Percentiles rank a stretch among this genome's conserved stretches.
These are phyloP conservation scores for Leccinum disarticulatum DNA, from an alignment of 768 basidiomycete genomes.

Conservation along the genomic window DNA sequence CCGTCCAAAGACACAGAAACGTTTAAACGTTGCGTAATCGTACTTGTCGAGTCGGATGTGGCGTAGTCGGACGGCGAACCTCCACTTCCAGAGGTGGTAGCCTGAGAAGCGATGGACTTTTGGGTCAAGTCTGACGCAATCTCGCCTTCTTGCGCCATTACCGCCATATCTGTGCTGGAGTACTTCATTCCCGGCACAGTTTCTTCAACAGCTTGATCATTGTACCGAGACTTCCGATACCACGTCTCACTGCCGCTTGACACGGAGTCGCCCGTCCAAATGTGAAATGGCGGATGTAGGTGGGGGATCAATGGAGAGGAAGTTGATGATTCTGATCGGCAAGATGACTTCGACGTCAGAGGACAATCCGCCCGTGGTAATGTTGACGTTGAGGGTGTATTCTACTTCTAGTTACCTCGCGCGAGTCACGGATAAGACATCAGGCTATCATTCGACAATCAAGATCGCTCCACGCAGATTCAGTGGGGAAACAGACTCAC, in stretches of 20 bases:
- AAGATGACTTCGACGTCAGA: slow-evolving; percentile 69
- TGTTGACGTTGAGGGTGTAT: slow-evolving; percentile 65
- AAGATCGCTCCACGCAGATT: slow-evolving; percentile 5
- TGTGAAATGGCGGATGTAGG: slow-evolving; percentile 39
- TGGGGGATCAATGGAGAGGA: slow-evolving; percentile 77
- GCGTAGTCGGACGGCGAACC: slow-evolving; percentile 30
- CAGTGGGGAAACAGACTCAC: neutral
- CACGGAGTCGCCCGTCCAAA: slow-evolving; percentile 17
- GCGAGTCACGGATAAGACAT: slow-evolving; percentile 66
- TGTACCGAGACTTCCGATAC: slow-evolving; percentile 31
- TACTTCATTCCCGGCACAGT: slow-evolving; percentile 36
- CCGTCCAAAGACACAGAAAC: slow-evolving; percentile 11
- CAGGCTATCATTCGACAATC: slow-evolving; percentile 44
- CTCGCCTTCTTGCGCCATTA: slow-evolving; percentile 24
- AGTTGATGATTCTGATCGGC: slow-evolving; percentile 78
- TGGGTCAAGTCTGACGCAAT: slow-evolving; percentile 4
- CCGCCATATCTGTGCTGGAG: slow-evolving; percentile 26
- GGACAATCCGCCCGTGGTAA: slow-evolving; percentile 62
- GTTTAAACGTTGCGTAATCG: slow-evolving; percentile 22
- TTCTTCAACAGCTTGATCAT: slow-evolving; percentile 12
- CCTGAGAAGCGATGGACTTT: slow-evolving; percentile 7
- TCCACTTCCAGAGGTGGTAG: slow-evolving; percentile 7
- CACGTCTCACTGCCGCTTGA: slow-evolving; percentile 29
- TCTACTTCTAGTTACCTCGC: slow-evolving; percentile 74
- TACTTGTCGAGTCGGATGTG: slow-evolving; percentile 24